phyloP scores from a whole-genome alignment of 2,329 filamentous ascomycete genomes.

The Aspergillus texensis region DNA sequence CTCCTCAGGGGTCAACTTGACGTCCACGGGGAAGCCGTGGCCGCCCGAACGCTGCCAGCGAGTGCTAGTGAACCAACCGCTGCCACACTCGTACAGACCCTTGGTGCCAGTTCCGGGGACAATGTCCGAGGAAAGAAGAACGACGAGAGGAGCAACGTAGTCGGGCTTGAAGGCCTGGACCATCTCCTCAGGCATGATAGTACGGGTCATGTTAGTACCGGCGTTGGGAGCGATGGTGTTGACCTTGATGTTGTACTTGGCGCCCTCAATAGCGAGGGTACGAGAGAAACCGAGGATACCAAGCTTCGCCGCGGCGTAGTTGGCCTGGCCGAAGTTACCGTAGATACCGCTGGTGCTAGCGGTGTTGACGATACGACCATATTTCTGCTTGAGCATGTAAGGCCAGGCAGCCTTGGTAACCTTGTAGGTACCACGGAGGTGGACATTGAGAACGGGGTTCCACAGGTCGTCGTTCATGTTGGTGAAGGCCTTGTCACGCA shows the following conservation, averaged over 20 bases:
- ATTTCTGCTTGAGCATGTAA: conserved; percentile 97
- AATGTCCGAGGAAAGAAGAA: conserved; percentile 83
- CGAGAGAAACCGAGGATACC: conserved; percentile 96
- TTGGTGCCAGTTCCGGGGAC: conserved; percentile 82
- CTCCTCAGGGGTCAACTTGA: conserved; percentile 79
- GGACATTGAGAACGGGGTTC: conserved; percentile 89
- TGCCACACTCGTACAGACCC: conserved; percentile 90
- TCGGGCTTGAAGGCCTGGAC: conserved; percentile 99
- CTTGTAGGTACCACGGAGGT: conserved; percentile 94
- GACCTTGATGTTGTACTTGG: conserved; percentile 96
- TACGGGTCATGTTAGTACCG: conserved; percentile 91
- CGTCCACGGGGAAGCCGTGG: conserved; percentile 86
- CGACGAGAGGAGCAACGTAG: conserved; percentile 91
- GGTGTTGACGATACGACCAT: conserved; percentile 94
- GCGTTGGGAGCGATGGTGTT: conserved; percentile 99
- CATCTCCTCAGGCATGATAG: conserved; percentile 93
- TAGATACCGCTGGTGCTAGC: conserved; percentile 97
- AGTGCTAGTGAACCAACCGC: conserved; percentile 88
- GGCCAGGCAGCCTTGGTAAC: conserved; percentile 97
- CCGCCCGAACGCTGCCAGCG: conserved; percentile 93
- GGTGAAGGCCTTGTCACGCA: conserved; percentile 94
- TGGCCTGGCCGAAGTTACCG: conserved; percentile 98
- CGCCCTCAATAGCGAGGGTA: conserved; percentile 87
- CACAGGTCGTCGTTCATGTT: conserved; percentile 97
- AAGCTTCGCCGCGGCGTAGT: conserved; percentile 89